Percentiles rank a stretch among this genome's conserved stretches.
These are phyloP conservation scores for Perkinsus marinus DNA, from an alignment of 169 alveolate species.

Conservation along the genomic window DNA sequence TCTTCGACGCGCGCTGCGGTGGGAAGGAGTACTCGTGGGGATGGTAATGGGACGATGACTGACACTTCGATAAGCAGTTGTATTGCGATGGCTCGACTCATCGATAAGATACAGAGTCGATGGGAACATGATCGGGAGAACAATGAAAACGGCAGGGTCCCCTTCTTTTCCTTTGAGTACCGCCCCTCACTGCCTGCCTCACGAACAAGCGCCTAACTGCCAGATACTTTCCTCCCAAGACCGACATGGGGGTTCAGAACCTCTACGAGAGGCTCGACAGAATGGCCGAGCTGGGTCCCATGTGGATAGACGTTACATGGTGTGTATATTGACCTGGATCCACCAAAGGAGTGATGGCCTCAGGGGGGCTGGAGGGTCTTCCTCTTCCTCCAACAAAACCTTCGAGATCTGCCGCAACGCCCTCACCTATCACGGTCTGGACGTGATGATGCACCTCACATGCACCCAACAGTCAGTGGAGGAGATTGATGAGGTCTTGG, in stretches of 20 bases:
- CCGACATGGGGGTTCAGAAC: constrained; percentile 40
- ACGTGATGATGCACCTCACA: constrained; percentile 52
- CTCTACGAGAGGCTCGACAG: constrained; percentile 43
- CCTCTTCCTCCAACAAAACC: constrained; percentile 22
- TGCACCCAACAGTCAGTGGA: constrained; percentile 38
- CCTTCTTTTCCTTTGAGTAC: constrained; percentile 40
- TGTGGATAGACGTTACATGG: constrained; percentile 55
- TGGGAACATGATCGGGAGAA: constrained; percentile 1
- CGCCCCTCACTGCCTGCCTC: neutral
- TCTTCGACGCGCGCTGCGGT: too few species aligned
- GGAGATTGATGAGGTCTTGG: constrained; percentile 26
- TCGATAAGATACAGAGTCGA: neutral
- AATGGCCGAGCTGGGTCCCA: constrained; percentile 36
- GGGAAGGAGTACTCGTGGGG: too few species aligned
- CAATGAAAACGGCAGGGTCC: neutral
- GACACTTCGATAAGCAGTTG: too few species aligned
- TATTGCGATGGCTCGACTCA: neutral
- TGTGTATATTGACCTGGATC: neutral
- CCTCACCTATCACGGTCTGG: constrained; percentile 35
- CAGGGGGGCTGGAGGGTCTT: constrained; percentile 39
- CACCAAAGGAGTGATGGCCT: neutral
- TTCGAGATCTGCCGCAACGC: constrained; percentile 37
- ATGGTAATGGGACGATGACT: too few species aligned
- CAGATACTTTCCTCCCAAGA: constrained; percentile 43
- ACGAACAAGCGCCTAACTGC: neutral